These are phyloP conservation scores for Botrytis tulipae DNA, from an alignment of 2,329 filamentous ascomycete genomes.

Conservation along the genomic window DNA sequence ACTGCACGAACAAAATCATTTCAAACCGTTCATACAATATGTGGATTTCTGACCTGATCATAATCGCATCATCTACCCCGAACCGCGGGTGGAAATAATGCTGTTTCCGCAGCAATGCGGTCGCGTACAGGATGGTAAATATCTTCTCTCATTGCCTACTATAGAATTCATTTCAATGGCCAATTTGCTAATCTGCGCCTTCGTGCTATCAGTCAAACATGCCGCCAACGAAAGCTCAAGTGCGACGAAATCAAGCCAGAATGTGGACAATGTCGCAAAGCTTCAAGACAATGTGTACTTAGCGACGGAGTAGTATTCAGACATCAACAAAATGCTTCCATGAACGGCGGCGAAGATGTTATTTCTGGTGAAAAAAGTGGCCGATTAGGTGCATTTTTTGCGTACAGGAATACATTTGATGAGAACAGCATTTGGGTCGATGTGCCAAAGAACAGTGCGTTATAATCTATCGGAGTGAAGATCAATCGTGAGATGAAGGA, in stretches of 20 bases:
- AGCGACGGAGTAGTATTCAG: conserved; percentile 64
- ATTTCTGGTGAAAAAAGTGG: conserved; percentile 39
- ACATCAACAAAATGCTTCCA: conserved; percentile 67
- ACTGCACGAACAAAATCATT: neutral
- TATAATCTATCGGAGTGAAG: neutral
- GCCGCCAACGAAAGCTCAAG: conserved; percentile 61
- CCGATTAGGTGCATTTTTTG: conserved; percentile 59
- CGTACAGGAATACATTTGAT: conserved; percentile 64
- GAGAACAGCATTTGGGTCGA: conserved; percentile 61
- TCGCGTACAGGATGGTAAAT: conserved; percentile 41
- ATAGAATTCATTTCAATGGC: neutral
- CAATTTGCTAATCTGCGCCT: conserved; percentile 20
- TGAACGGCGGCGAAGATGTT: conserved; percentile 52
- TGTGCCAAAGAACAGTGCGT: conserved; percentile 55
- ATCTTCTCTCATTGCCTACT: neutral
- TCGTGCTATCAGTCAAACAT: conserved; percentile 46
- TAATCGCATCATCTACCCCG: neutral
- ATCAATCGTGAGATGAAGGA: neutral
- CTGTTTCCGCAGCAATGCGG: conserved; percentile 35
- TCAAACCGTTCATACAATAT: neutral
- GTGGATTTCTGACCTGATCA: neutral
- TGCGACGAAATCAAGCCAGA: conserved; percentile 61
- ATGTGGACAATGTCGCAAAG: conserved; percentile 58
- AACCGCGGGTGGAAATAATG: conserved; percentile 15
- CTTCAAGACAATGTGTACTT: conserved; percentile 57